A percentile compares a stretch with the other conserved stretches of the same genome.
These are phyloP conservation scores for Extremus antarcticus DNA, from an alignment of 495 filamentous ascomycete species.

Conservation along the genomic window DNA sequence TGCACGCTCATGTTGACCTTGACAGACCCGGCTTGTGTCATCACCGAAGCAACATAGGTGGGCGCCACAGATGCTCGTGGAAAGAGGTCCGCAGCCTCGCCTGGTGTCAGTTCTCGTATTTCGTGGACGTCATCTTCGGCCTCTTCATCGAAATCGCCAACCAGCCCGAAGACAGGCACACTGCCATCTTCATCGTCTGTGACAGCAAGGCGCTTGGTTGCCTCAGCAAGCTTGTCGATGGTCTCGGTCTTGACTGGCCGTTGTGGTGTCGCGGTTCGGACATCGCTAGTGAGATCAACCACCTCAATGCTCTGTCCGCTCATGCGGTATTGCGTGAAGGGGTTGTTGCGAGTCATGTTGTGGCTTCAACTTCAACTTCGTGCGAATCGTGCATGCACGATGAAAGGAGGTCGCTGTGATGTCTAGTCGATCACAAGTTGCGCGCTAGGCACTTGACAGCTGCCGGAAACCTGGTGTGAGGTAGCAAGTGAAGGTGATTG, in stretches of 20 bases:
- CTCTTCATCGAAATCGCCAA: constrained; percentile 41
- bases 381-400: no score
- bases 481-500: no score
- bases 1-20: background rate
- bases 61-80: background rate
- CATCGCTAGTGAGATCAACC: background rate
- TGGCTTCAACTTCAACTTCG: no score
- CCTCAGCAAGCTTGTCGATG: no score
- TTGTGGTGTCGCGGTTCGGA: background rate
- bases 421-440: no score
- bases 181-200: constrained; percentile 19
- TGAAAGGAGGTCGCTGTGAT: no score
- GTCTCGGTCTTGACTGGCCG: no score
- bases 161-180: constrained; percentile 10
- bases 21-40: background rate
- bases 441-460: no score
- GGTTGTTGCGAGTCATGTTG: background rate
- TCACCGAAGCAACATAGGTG: background rate
- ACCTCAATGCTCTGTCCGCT: background rate
- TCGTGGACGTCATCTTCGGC: constrained; percentile 41
- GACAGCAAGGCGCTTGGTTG: constrained; percentile 10
- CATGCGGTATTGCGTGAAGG: background rate
- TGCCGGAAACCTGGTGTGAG: no score
- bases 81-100: background rate
- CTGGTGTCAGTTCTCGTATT: constrained; percentile 31